Percentiles rank a stretch among this genome's conserved stretches.
Evolutionary conservation across 306 rosid genomes (phyloP).

Genomic region (Senna siamea): DNA sequence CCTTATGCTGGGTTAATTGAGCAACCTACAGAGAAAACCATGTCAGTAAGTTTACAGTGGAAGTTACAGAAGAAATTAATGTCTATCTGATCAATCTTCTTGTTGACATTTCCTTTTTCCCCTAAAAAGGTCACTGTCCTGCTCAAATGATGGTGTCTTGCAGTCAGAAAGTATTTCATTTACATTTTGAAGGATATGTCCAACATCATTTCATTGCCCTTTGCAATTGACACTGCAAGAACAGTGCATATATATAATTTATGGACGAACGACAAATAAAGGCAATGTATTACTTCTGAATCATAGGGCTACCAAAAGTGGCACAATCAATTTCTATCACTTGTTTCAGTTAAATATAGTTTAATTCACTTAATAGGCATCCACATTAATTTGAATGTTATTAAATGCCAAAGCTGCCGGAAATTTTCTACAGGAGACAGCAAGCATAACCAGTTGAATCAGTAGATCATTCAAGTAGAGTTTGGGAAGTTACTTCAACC

Average conservation of each 20-base stretch:
- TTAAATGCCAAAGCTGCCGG: slow-evolving; percentile 2
- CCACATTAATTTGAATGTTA: background rate
- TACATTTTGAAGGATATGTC: slow-evolving; percentile 11
- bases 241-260: too few relatives aligned
- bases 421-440: background rate
- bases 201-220: background rate
- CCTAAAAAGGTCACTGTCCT: background rate
- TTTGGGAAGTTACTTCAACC: slow-evolving; percentile 15
- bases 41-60: slow-evolving; percentile 26
- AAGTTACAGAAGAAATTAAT: slow-evolving; percentile 13
- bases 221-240: background rate
- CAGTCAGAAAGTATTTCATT: background rate
- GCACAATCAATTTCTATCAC: background rate
- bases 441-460: background rate
- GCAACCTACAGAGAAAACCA: slow-evolving; percentile 40
- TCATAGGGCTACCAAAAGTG: slow-evolving; percentile 1
- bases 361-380: background rate
- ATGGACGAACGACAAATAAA: too few relatives aligned
- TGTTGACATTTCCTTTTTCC: slow-evolving; percentile 5
- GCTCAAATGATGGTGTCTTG: slow-evolving; percentile 23
- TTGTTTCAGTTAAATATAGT: background rate
- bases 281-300: slow-evolving; percentile 8
- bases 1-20: slow-evolving; percentile 1
- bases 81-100: slow-evolving; percentile 16
- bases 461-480: background rate